Conservation (phyloP, 208 protist species). For the Phytomonas serpens region DNA sequence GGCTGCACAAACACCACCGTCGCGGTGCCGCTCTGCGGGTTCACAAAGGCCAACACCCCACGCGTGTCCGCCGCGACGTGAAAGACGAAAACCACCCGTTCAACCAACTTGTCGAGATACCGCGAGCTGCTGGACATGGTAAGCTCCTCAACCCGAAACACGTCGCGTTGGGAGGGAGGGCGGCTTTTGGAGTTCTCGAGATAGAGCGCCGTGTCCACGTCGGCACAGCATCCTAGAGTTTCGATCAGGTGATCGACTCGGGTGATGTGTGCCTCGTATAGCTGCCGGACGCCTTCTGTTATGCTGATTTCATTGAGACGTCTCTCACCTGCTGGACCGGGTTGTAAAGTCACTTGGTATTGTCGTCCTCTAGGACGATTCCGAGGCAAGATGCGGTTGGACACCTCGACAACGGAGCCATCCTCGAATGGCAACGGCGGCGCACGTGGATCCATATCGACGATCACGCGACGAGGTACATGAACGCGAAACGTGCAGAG, state of each 20-base stretch:
- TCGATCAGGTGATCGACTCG: conserved; percentile 47
- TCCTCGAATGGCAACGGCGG: conserved; percentile 10
- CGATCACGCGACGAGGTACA: conserved; percentile 55
- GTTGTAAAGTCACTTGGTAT: conserved; percentile 45
- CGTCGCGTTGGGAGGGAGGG: conserved; percentile 39
- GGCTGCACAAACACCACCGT: conserved; percentile 75
- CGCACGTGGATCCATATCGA: conserved; percentile 32
- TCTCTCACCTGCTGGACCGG: conserved; percentile 49
- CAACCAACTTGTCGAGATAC: conserved; percentile 39
- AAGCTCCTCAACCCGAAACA: conserved; percentile 66
- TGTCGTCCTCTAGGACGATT: conserved; percentile 24
- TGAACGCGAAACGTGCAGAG: conserved; percentile 60
- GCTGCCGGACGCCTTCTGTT: conserved; percentile 49
- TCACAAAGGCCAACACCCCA: conserved; percentile 59
- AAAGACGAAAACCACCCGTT: conserved; percentile 71
- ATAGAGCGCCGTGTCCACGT: conserved; percentile 43
- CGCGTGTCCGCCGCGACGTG: conserved; percentile 59
- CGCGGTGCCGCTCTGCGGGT: conserved; percentile 37
- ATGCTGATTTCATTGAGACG: conserved; percentile 55
- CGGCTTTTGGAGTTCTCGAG: conserved; percentile 32
- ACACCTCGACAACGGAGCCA: conserved; percentile 20
- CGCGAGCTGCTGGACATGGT: conserved; percentile 25
- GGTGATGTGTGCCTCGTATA: conserved; percentile 72
- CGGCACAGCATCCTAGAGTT: conserved; percentile 54
- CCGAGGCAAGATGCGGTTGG: conserved; percentile 55